Evolutionary conservation across 768 basidiomycete genomes (phyloP).

Genomic region (Steccherinum ochraceum): DNA sequence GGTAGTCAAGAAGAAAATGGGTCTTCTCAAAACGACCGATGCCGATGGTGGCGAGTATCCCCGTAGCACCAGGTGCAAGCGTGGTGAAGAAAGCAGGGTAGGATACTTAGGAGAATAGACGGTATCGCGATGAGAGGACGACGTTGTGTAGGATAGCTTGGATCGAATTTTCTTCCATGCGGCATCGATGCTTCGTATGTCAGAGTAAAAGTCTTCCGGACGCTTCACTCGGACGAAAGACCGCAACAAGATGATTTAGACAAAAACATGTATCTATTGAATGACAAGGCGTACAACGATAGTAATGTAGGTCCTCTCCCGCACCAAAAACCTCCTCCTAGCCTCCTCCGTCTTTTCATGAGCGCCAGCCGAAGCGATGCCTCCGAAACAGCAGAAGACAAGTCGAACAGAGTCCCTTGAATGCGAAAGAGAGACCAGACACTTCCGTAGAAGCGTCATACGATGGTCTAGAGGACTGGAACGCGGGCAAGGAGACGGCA

Average conservation of each 20-base stretch:
- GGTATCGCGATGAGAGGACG: not conserved
- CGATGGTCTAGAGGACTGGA: slow-evolving; percentile 79
- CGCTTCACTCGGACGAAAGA: too few species aligned
- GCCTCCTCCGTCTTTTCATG: slow-evolving; percentile 45
- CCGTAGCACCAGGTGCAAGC: not conserved
- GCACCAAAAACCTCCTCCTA: slow-evolving; percentile 28
- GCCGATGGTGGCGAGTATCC: slow-evolving; percentile 39
- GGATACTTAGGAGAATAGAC: too few species aligned
- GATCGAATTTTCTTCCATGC: too few species aligned
- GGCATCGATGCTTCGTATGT: too few species aligned
- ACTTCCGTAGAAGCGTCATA: slow-evolving; percentile 30
- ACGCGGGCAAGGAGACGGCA: slow-evolving; percentile 91
- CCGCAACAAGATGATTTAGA: too few species aligned
- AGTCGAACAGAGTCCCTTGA: slow-evolving; percentile 33
- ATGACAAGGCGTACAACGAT: not conserved
- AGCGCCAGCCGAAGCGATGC: slow-evolving; percentile 67
- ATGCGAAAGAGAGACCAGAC: slow-evolving; percentile 17
- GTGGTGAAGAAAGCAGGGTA: not conserved
- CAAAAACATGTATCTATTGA: too few species aligned
- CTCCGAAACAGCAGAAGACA: slow-evolving; percentile 43
- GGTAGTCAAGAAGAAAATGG: slow-evolving; percentile 74
- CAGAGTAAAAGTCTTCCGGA: too few species aligned
- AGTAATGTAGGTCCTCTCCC: slow-evolving; percentile 30
- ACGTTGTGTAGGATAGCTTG: not conserved
- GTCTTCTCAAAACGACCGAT: slow-evolving; percentile 81